Conservation (phyloP, 257 asterid genomes). For the Buddleja alternifolia region DNA sequence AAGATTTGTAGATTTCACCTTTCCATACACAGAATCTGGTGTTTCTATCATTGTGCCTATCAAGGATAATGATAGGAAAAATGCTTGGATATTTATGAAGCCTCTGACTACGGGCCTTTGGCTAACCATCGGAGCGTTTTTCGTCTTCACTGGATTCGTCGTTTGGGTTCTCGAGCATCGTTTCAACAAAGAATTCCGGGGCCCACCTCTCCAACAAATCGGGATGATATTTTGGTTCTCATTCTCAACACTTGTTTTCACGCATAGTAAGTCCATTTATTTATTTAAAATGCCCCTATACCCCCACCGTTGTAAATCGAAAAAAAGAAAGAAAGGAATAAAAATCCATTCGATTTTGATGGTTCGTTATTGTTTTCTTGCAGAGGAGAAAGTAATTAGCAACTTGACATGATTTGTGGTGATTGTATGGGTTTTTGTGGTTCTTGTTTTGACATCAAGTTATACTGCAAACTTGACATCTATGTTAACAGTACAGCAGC, state of each 20-base stretch:
- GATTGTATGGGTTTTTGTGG: slow-evolving; percentile 58
- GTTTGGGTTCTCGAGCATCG: slow-evolving; percentile 65
- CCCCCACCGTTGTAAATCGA: too few species aligned
- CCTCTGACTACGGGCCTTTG: slow-evolving; percentile 49
- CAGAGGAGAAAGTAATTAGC: slow-evolving; percentile 60
- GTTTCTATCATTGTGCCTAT: slow-evolving; percentile 40
- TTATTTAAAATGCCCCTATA: too few species aligned
- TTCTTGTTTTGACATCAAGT: slow-evolving; percentile 57
- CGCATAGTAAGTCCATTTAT: slow-evolving; percentile 49
- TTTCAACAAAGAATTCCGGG: slow-evolving; percentile 47
- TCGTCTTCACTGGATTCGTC: slow-evolving; percentile 49
- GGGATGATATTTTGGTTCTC: slow-evolving; percentile 60
- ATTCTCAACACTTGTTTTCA: slow-evolving; percentile 58
- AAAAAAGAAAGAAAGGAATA: too few species aligned
- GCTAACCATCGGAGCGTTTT: slow-evolving; percentile 49
- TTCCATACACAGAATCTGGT: slow-evolving; percentile 48
- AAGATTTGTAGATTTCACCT: slow-evolving; percentile 39
- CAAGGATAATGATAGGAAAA: slow-evolving; percentile 38
- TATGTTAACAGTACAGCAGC: slow-evolving; percentile 60
- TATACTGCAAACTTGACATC: slow-evolving; percentile 65
- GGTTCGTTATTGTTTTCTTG: slow-evolving; percentile 3
- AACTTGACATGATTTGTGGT: slow-evolving; percentile 57
- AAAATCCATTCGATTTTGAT: too few species aligned
- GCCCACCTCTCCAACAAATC: slow-evolving; percentile 48
- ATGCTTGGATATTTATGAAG: slow-evolving; percentile 57